Evolutionary conservation across 2,329 filamentous ascomycete genomes (phyloP).

Genomic region (Paraphaeosphaeria sporulosa): DNA sequence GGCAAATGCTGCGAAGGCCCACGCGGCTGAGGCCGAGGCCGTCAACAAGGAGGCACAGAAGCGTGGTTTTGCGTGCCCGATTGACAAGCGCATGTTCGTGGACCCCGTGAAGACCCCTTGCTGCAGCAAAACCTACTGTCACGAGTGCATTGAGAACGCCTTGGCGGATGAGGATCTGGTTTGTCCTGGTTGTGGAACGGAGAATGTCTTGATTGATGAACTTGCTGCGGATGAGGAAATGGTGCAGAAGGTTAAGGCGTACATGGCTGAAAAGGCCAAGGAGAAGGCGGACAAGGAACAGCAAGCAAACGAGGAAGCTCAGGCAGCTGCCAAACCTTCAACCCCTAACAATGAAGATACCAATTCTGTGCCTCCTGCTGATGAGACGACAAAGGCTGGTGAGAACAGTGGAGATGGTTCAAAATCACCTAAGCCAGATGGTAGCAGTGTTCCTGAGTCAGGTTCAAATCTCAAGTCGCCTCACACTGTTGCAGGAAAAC

Average conservation of each 20-base stretch:
- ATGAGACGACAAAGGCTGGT: constrained; percentile 32
- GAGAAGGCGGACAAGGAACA: constrained; percentile 53
- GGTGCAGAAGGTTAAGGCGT: constrained; percentile 79
- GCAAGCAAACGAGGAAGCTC: constrained; percentile 49
- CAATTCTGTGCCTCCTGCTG: constrained; percentile 32
- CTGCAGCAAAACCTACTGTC: constrained; percentile 98
- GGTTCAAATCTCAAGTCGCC: constrained; percentile 33
- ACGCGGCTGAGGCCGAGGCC: constrained; percentile 77
- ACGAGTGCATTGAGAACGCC: constrained; percentile 99
- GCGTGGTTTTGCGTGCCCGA: constrained; percentile 86
- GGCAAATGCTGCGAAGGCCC: constrained; percentile 82
- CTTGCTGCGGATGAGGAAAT: constrained; percentile 82
- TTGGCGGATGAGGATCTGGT: constrained; percentile 98
- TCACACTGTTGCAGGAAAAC: constrained; percentile 31
- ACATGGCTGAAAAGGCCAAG: constrained; percentile 62
- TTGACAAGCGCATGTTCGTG: constrained; percentile 98
- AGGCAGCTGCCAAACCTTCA: constrained; percentile 36
- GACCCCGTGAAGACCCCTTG: constrained; percentile 99
- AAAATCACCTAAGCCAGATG: constrained; percentile 27
- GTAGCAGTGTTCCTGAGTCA: constrained; percentile 23
- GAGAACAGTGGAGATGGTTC: constrained; percentile 27
- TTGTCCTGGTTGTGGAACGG: constrained; percentile 89
- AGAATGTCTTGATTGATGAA: constrained; percentile 92
- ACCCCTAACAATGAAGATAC: constrained; percentile 34
- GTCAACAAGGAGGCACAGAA: constrained; percentile 88